phyloP scores from a whole-genome alignment of 2,329 filamentous ascomycete species.

The Cercospora berteroae region DNA sequence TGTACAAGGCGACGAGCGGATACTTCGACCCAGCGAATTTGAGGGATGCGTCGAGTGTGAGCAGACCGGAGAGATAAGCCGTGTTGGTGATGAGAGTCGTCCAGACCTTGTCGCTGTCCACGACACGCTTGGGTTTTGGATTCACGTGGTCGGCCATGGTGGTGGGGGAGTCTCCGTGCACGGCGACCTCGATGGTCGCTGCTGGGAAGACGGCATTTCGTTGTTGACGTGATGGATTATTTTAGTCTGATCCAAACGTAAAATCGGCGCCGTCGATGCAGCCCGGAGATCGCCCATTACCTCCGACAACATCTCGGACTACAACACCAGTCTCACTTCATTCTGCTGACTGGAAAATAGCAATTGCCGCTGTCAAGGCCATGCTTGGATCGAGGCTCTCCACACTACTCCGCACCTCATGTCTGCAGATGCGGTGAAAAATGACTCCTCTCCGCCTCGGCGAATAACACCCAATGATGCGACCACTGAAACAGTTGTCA shows the following conservation, averaged over 20 bases:
- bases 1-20: slow-evolving; percentile 80
- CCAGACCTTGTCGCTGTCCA: slow-evolving; percentile 63
- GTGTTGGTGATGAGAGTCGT: slow-evolving; percentile 83
- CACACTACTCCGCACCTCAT: slow-evolving; percentile 11
- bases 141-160: slow-evolving; percentile 26
- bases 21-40: slow-evolving; percentile 64
- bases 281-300: background rate
- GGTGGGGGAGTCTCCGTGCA: background rate
- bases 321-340: background rate
- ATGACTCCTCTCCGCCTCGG: slow-evolving; percentile 23
- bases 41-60: slow-evolving; percentile 77
- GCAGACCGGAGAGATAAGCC: slow-evolving; percentile 74
- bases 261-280: background rate
- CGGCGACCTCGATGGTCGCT: slow-evolving; percentile 20
- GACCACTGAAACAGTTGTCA: slow-evolving; percentile 15
- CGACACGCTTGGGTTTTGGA: slow-evolving; percentile 32
- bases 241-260: slow-evolving; percentile 5
- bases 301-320: slow-evolving; percentile 2
- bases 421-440: slow-evolving; percentile 29
- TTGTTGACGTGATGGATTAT: background rate
- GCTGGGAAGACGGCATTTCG: background rate
- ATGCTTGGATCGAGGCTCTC: background rate
- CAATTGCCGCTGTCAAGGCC: slow-evolving; percentile 1
- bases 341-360: background rate
- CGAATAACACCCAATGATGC: slow-evolving; percentile 8